Evolutionary conservation across 495 filamentous ascomycete species (phyloP).

Genomic region (Aspergillus hancockii): DNA sequence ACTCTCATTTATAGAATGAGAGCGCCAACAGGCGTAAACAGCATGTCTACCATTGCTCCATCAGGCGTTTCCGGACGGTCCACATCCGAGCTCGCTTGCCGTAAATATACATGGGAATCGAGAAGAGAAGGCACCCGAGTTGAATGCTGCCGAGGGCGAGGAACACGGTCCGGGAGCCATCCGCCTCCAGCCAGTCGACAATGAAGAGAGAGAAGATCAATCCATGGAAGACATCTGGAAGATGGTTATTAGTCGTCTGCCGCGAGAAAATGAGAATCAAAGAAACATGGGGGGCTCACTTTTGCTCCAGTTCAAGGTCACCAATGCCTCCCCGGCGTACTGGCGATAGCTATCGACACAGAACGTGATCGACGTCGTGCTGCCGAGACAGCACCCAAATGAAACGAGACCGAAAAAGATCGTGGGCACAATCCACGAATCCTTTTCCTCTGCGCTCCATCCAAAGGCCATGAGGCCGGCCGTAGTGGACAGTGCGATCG

Average conservation of each 20-base stretch:
- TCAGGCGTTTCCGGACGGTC: constrained; percentile 84
- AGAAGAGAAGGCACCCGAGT: constrained; percentile 67
- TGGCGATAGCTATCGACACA: constrained; percentile 91
- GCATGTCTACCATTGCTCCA: constrained; percentile 60
- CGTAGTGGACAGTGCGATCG: constrained; percentile 74
- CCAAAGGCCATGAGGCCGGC: constrained; percentile 93
- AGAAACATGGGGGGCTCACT: constrained; percentile 47
- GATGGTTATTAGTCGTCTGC: constrained; percentile 10
- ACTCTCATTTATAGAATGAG: background rate
- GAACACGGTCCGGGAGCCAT: constrained; percentile 78
- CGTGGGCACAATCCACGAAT: constrained; percentile 89
- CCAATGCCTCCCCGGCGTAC: constrained; percentile 92
- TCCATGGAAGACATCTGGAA: constrained; percentile 77
- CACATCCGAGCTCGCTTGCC: constrained; percentile 96
- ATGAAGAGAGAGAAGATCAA: constrained; percentile 91
- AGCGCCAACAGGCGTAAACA: background rate
- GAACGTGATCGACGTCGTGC: constrained; percentile 94
- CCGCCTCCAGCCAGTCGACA: constrained; percentile 74
- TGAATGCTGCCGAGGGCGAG: constrained; percentile 86
- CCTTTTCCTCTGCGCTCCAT: constrained; percentile 75
- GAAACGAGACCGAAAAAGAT: constrained; percentile 90
- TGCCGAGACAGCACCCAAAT: constrained; percentile 89
- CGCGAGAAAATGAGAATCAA: background rate
- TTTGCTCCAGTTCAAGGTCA: constrained; percentile 94
- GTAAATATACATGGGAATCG: constrained; percentile 94